Percentiles rank a stretch among this genome's conserved stretches.
These are phyloP conservation scores for Boletus pseudo-olivaceus DNA, from an alignment of 768 basidiomycete genomes.

Conservation along the genomic window DNA sequence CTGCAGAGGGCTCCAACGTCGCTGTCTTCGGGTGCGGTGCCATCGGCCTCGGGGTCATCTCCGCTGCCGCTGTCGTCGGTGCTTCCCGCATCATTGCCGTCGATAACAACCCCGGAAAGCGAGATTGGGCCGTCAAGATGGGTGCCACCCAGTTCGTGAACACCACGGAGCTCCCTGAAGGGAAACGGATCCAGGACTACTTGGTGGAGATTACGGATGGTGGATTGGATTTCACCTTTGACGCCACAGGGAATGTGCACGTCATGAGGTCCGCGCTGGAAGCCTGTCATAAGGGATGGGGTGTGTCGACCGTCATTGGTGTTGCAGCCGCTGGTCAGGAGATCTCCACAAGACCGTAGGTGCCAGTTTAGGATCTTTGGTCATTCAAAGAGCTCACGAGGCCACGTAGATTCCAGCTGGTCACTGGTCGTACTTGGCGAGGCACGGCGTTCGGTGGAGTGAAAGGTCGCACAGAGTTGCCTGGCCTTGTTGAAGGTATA, in stretches of 20 bases:
- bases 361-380: slow-evolving; percentile 2
- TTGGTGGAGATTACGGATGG: slow-evolving; percentile 94
- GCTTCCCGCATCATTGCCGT: slow-evolving; percentile 90
- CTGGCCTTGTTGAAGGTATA: slow-evolving; percentile 86
- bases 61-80: slow-evolving; percentile 72
- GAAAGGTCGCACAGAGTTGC: slow-evolving; percentile 94
- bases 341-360: slow-evolving; percentile 84
- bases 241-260: slow-evolving; percentile 92
- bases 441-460: slow-evolving; percentile 97
- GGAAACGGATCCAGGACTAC: slow-evolving; percentile 83
- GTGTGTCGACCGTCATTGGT: slow-evolving; percentile 91
- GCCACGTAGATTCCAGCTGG: slow-evolving; percentile 49
- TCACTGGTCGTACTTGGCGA: slow-evolving; percentile 92
- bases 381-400: slow-evolving; percentile 6
- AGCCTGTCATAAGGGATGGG: slow-evolving; percentile 99
- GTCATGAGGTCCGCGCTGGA: slow-evolving; percentile 96
- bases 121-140: slow-evolving; percentile 86
- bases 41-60: slow-evolving; percentile 90
- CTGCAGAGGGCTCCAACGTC: slow-evolving; percentile 74
- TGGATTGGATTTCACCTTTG: slow-evolving; percentile 95
- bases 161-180: slow-evolving; percentile 67
- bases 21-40: slow-evolving; percentile 97
- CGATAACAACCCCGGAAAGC: slow-evolving; percentile 85
- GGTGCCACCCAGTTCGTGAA: slow-evolving; percentile 96
- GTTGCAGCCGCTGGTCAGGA: slow-evolving; percentile 97